Evolutionary conservation across 1,284 basidiomycete genomes (phyloP).

Genomic region (Fistulina hepatica): DNA sequence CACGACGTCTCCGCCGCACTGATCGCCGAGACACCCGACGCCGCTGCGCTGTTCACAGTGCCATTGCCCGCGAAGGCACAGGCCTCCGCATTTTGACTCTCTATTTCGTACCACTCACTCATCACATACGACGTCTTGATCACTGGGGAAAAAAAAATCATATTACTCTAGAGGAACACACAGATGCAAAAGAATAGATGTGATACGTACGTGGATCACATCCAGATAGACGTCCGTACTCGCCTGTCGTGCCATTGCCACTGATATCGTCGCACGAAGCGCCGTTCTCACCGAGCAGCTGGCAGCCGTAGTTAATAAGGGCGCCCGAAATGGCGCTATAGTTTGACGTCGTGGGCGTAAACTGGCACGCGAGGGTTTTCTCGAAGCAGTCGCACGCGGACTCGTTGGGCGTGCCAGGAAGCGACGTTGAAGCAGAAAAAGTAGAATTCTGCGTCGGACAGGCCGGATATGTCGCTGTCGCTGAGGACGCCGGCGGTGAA

Average conservation of each 20-base stretch:
- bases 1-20: too few relatives aligned
- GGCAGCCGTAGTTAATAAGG: slow-evolving; percentile 62
- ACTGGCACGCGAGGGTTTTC: slow-evolving; percentile 58
- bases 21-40: too few relatives aligned
- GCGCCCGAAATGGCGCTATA: slow-evolving; percentile 58
- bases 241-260: slow-evolving; percentile 62
- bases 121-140: slow-evolving; percentile 79
- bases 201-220: slow-evolving; percentile 54
- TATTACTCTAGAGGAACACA: slow-evolving; percentile 2
- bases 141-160: slow-evolving; percentile 29
- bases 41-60: slow-evolving; percentile 67
- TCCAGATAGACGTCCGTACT: slow-evolving; percentile 64
- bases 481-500: slow-evolving; percentile 46
- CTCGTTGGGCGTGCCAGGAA: slow-evolving; percentile 79
- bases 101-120: slow-evolving; percentile 66
- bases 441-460: slow-evolving; percentile 55
- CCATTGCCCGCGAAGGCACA: slow-evolving; percentile 81
- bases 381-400: slow-evolving; percentile 72
- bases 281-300: slow-evolving; percentile 50
- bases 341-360: slow-evolving; percentile 52
- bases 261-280: slow-evolving; percentile 60
- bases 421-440: slow-evolving; percentile 53
- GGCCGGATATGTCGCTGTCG: slow-evolving; percentile 42
- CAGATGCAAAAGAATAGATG: background rate
- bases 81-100: slow-evolving; percentile 44